Evolutionary conservation across 129 eudicot species (phyloP).

Genomic region (Lactuca saligna): DNA sequence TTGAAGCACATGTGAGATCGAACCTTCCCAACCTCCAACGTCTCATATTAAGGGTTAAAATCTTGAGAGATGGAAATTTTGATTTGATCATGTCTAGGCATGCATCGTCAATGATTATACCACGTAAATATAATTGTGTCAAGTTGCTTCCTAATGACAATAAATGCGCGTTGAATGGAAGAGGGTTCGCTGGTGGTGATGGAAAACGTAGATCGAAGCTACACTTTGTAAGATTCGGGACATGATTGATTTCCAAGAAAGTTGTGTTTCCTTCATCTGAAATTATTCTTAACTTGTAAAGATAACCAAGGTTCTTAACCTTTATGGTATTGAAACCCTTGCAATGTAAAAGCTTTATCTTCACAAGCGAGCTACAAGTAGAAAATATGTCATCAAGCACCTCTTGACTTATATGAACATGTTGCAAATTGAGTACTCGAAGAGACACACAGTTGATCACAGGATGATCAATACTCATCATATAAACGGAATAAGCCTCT

Average conservation of each 20-base stretch:
- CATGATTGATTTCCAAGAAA: neutral
- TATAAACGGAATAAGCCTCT: neutral
- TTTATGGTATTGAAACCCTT: neutral
- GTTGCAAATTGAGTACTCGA: neutral
- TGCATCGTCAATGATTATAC: neutral
- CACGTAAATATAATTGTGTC: neutral
- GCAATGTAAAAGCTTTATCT: too few relatives aligned
- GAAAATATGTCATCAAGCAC: neutral
- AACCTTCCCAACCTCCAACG: neutral
- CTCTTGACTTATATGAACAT: neutral
- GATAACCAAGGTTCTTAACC: neutral
- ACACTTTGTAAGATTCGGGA: neutral
- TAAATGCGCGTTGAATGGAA: neutral
- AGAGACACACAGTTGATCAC: slow-evolving; percentile 1
- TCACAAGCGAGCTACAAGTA: slow-evolving; percentile 8
- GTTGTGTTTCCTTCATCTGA: neutral
- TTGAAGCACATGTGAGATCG: slow-evolving; percentile 3
- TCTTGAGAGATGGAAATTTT: neutral
- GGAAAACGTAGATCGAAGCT: neutral
- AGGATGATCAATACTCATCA: neutral
- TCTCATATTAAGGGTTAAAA: neutral
- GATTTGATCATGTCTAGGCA: neutral
- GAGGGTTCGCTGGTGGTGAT: too few relatives aligned
- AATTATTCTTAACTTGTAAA: neutral
- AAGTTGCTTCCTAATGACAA: neutral